Evolutionary conservation across 768 basidiomycete species (phyloP), one percentile per base, ranked within the genome.

Genomic region (Agaricus bisporus): DNA sequence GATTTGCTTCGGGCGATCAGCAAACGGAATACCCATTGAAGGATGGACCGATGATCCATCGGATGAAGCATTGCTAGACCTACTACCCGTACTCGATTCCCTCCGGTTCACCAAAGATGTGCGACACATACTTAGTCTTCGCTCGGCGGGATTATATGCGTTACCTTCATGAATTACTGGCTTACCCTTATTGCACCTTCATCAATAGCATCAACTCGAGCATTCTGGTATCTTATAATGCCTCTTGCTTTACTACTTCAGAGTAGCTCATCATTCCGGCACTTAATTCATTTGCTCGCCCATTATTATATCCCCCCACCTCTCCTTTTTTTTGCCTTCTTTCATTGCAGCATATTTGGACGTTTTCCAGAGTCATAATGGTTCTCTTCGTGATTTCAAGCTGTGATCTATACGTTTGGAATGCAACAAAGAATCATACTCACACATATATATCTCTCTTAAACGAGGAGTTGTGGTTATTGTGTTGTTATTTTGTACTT

Each of bases 11-110:
- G 18, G 25, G 14, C 25, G 12, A 20, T 15, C 28, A 98, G 97
- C 91, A 49, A 99, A 99, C 67, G 97, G 94, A 49, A 93, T 99
- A 64, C 97, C 97, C 32, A 92, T 99, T 70, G 95, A 98, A 76
- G 97, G 97, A 46, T 98, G 97, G 97, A 98, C 94, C 20, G 87
- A 94, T 56, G 97, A 99, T 70, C 95, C 92, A 29, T 83, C 86
- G 56, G 97, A 99, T 72, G 92, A 98, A 70, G 97, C 95, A 18
- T 75, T 99, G 52, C 85, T 99, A 52, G 95, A 98, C 72, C 80
- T 98, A 48, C 73, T 99, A 22, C 97, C 97, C 17, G 86, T 99
- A 49, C 82, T 99, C 49, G 97, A 99, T 68, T 95, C 93, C 44
- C 72, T 99, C 57, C 82, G 97, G 36, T 99, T 99, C 70, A 97